phyloP scores from a whole-genome alignment of 1,139 yeast genomes.

The Pichia terricola region DNA sequence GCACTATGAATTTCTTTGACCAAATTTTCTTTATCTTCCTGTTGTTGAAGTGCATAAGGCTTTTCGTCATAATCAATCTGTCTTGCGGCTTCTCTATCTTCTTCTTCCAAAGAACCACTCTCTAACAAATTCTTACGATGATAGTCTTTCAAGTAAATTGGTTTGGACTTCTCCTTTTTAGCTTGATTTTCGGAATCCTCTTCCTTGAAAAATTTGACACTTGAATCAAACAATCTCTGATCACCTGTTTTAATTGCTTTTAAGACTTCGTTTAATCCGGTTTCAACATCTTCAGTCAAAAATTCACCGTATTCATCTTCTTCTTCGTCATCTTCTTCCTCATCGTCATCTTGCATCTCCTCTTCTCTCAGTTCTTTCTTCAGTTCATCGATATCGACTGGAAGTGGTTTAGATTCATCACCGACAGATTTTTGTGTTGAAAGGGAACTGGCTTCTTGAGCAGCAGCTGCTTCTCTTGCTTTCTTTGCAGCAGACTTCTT shows the following conservation, averaged over 20 bases:
- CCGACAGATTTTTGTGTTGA: neutral
- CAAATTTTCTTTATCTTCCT: constrained; percentile 63
- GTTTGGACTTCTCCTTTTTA: constrained; percentile 61
- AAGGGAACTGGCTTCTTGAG: neutral
- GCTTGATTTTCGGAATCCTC: constrained; percentile 27
- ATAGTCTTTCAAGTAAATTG: constrained; percentile 83
- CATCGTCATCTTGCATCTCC: constrained; percentile 6
- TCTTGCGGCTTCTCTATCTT: constrained; percentile 41
- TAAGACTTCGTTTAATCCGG: constrained; percentile 66
- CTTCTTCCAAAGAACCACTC: constrained; percentile 38
- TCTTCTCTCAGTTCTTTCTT: constrained; percentile 17
- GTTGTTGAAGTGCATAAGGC: constrained; percentile 63
- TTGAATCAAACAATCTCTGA: constrained; percentile 52
- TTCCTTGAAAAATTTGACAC: constrained; percentile 58
- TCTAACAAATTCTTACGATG: constrained; percentile 73
- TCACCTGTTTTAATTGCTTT: constrained; percentile 63
- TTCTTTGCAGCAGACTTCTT: constrained; percentile 81
- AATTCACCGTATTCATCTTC: constrained; percentile 93
- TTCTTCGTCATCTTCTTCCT: constrained; percentile 43
- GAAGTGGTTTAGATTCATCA: constrained; percentile 11
- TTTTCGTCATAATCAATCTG: constrained; percentile 36
- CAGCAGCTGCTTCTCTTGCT: constrained; percentile 40
- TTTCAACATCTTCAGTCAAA: constrained; percentile 76
- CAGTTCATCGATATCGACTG: constrained; percentile 19
- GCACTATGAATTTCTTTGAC: constrained; percentile 68